Conservation (phyloP, 352 stramenopile genomes). For the Globisporangium recalcitrans region DNA sequence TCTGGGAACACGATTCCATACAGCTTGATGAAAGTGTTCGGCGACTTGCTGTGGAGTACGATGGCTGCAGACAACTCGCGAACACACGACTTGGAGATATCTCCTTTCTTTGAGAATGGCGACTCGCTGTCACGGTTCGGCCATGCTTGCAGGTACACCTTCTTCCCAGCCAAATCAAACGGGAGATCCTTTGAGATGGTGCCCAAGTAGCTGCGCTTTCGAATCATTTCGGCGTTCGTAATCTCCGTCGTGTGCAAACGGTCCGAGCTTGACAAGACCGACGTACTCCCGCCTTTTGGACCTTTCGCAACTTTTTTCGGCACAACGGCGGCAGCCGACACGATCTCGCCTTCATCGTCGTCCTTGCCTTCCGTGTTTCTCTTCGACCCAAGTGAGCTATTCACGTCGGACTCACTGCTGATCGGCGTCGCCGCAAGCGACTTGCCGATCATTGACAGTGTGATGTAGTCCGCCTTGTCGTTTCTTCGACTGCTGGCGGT, state of each 20-base stretch:
- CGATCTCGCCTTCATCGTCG: not conserved
- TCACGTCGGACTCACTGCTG: not conserved
- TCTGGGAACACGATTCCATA: slow-evolving; percentile 70
- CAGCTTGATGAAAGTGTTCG: slow-evolving; percentile 53
- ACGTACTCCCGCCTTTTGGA: slow-evolving; percentile 15
- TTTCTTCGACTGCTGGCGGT: not conserved
- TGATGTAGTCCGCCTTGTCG: slow-evolving; percentile 18
- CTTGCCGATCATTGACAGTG: slow-evolving; percentile 18
- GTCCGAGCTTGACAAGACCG: slow-evolving; percentile 18
- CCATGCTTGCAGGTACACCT: slow-evolving; percentile 76
- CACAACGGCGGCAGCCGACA: slow-evolving; percentile 27
- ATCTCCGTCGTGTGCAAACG: slow-evolving; percentile 40
- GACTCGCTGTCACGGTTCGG: slow-evolving; percentile 61
- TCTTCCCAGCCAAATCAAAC: slow-evolving; percentile 42
- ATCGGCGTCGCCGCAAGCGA: slow-evolving; percentile 9
- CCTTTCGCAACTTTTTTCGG: slow-evolving; percentile 23
- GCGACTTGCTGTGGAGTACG: slow-evolving; percentile 33
- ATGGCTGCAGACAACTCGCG: slow-evolving; percentile 51
- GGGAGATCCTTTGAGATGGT: slow-evolving; percentile 27
- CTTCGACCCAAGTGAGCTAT: not conserved
- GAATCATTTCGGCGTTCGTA: slow-evolving; percentile 50
- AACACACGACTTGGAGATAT: slow-evolving; percentile 46
- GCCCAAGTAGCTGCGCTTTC: slow-evolving; percentile 62
- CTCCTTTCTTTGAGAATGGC: slow-evolving; percentile 40
- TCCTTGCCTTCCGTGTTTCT: not conserved